Evolutionary conservation across 352 stramenopile genomes (phyloP), one percentile per base, ranked within the genome.

Genomic region (Pseudoperonospora humuli): DNA sequence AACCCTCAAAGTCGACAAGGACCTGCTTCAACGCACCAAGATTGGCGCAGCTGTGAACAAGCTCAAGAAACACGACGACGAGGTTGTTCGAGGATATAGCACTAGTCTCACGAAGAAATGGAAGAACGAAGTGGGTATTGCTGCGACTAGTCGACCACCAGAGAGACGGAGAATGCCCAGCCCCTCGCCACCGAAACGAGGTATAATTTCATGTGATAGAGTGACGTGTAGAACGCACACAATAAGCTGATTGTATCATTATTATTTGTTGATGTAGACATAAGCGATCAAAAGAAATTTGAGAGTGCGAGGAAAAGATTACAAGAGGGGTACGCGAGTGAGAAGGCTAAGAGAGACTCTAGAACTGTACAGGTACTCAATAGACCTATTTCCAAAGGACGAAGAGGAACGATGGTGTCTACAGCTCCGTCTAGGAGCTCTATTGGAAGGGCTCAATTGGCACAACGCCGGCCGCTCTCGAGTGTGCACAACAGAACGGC

Each of bases 1-100:
- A 38, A 86, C 79, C 29, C 59, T 89, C 5, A 68, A 75, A 26
- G 78, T 87, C 47, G 76, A 93, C 54, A 70, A 79, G 25, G 75
- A 80, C 8, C 58, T 90, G 45, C 58, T 93, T 39, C 71, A 84
- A 48, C 61, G 66, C 42, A 93, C 78, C 20, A 72, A 76, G 41
- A 87, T 93, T 46, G 81, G 81, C 28, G 75, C 77, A 18, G 72
- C 75, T 46, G 81, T 93, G 26, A 84, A 77, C 57, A 91, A 91
- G 42, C 68, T 91, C 44, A 84, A 77, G 47, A 93, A 93, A 54
- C 81, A 93, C 56, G 53, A 83, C 14, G 81, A 93, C 40, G 68
- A 88, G 19, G 59, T 90, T 45, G 71, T 93, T 32, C 65, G 68
- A 25, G 78, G 75, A 17, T 93, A 93, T 61, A 89, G 76, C 35